phyloP scores from a whole-genome alignment of 306 rosid species.

The Lithocarpus polystachyus region DNA sequence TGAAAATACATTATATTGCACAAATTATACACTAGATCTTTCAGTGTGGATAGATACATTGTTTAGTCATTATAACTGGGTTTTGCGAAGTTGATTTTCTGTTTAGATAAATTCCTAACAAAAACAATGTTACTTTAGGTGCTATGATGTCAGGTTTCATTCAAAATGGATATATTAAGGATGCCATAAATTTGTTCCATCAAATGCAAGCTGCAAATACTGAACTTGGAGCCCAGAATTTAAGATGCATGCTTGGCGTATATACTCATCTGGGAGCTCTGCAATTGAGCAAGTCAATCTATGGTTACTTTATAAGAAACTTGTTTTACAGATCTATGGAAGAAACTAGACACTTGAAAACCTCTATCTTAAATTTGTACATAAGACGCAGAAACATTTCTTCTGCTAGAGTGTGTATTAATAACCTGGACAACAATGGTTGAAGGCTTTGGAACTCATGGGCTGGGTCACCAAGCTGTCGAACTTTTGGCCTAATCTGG shows the following conservation, averaged over 20 bases:
- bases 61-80: no score
- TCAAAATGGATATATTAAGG: no score
- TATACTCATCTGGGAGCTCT: slow-evolving; percentile 53
- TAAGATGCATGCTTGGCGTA: slow-evolving; percentile 47
- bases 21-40: no score
- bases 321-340: slow-evolving; percentile 9
- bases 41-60: no score
- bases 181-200: slow-evolving; percentile 38
- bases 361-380: slow-evolving; percentile 57
- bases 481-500: slow-evolving; percentile 31
- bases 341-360: slow-evolving; percentile 26
- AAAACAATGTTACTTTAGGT: slow-evolving; percentile 41
- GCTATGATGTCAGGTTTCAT: no score
- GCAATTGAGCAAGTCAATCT: slow-evolving; percentile 42
- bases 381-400: slow-evolving; percentile 43
- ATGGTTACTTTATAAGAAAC: slow-evolving; percentile 40
- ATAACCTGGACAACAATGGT: slow-evolving; percentile 61
- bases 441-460: slow-evolving; percentile 56
- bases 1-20: no score
- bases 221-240: slow-evolving; percentile 29
- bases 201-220: slow-evolving; percentile 37
- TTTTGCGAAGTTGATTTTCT: background rate
- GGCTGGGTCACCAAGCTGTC: slow-evolving; percentile 44
- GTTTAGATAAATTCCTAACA: slow-evolving; percentile 30
- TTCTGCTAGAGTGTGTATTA: slow-evolving; percentile 35